A percentile compares a stretch with the other conserved stretches of the same genome.
Conservation (phyloP, 345 rosid species). For the Geranium rotundifolium region DNA sequence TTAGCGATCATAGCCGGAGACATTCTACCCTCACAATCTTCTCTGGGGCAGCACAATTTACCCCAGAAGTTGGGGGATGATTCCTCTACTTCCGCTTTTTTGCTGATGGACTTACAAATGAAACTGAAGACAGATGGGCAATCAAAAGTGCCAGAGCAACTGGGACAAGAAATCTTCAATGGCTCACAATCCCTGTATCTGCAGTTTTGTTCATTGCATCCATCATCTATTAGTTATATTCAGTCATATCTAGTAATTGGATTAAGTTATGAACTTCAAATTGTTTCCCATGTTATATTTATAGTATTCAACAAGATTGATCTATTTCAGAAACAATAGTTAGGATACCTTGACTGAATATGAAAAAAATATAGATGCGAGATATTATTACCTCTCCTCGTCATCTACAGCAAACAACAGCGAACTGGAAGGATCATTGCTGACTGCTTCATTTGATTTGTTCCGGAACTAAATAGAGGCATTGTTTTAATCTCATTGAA, state of each 20-base stretch:
- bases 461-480: slow-evolving; percentile 45
- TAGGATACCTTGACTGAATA: background rate
- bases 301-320: background rate
- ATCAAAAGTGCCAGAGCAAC: slow-evolving; percentile 63
- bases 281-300: no score
- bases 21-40: slow-evolving; percentile 47
- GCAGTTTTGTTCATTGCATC: slow-evolving; percentile 15
- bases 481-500: slow-evolving; percentile 4
- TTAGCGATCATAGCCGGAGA: slow-evolving; percentile 78
- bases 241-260: background rate
- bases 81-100: slow-evolving; percentile 37
- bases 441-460: slow-evolving; percentile 38
- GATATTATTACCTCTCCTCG: slow-evolving; percentile 57
- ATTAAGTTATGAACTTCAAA: no score
- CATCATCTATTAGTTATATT: background rate
- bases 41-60: slow-evolving; percentile 52
- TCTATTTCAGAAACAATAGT: background rate
- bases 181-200: slow-evolving; percentile 78
- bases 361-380: background rate
- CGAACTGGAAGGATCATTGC: slow-evolving; percentile 40
- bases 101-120: slow-evolving; percentile 22
- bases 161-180: slow-evolving; percentile 64
- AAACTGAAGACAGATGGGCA: slow-evolving; percentile 65
- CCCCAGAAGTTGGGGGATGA: slow-evolving; percentile 51
- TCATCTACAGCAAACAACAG: slow-evolving; percentile 55